Percentiles rank a stretch among this genome's conserved stretches.
phyloP scores from a whole-genome alignment of 257 asterid genomes.

The Cinchona pubescens region DNA sequence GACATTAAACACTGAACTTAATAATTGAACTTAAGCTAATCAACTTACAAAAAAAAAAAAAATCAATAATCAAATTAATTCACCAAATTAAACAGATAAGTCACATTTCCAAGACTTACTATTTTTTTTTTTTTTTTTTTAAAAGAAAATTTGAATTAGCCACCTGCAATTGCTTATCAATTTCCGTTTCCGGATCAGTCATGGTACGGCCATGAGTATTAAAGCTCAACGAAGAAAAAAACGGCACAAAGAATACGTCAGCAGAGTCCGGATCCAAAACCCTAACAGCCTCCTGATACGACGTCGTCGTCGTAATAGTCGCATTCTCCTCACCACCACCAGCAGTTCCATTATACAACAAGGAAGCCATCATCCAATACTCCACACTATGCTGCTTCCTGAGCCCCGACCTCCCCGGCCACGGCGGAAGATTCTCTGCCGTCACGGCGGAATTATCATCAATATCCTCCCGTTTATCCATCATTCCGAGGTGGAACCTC shows the following conservation, averaged over 20 bases:
- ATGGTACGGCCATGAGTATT: conserved; percentile 55
- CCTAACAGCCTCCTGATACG: conserved; percentile 59
- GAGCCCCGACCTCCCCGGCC: conserved; percentile 44
- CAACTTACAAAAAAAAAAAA: no score
- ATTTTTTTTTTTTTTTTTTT: no score
- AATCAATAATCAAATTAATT: not conserved
- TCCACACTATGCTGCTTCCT: conserved; percentile 52
- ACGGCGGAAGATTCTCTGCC: conserved; percentile 32
- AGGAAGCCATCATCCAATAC: conserved; percentile 56
- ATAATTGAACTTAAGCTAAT: not conserved
- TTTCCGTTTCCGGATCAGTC: conserved; percentile 50
- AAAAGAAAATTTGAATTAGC: no score
- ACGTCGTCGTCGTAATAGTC: no score
- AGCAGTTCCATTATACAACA: conserved; percentile 30
- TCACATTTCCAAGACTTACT: not conserved
- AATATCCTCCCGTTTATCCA: conserved; percentile 13
- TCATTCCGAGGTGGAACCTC: conserved; percentile 45
- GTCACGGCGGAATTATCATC: conserved; percentile 32
- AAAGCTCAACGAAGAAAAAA: conserved; percentile 81
- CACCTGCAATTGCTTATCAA: conserved; percentile 88
- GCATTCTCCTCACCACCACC: no score
- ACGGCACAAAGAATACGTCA: conserved; percentile 79
- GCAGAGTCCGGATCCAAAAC: conserved; percentile 73
- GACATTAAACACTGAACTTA: not conserved
- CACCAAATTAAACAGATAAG: not conserved